Conservation (phyloP, 2,329 filamentous ascomycete species). For the Trichophyton mentagrophytes region DNA sequence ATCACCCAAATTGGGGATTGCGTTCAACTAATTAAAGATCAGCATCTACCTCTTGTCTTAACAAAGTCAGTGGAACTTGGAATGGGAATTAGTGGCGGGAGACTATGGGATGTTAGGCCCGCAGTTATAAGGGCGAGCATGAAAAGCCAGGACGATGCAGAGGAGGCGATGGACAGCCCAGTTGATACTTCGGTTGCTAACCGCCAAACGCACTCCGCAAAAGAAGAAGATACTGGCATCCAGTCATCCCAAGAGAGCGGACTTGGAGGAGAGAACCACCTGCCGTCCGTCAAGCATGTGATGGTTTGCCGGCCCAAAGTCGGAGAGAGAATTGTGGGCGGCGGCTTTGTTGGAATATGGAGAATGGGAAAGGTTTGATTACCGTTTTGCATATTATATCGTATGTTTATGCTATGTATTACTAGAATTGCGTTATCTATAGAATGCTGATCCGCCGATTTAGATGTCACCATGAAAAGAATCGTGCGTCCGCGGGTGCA, state of each 20-base stretch:
- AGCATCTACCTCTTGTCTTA: constrained; percentile 41
- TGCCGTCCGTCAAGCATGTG: constrained; percentile 21
- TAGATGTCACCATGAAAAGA: background rate
- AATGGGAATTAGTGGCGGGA: constrained; percentile 34
- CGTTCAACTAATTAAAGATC: constrained; percentile 41
- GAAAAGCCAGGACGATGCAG: constrained; percentile 12
- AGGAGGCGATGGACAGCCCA: constrained; percentile 10
- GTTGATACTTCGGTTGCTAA: background rate
- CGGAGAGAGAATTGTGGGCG: constrained; percentile 35
- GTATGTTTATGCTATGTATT: background rate
- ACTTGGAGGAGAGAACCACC: constrained; percentile 8
- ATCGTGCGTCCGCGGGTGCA: background rate
- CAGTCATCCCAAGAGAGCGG: constrained; percentile 5
- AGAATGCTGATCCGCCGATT: background rate
- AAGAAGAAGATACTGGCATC: background rate
- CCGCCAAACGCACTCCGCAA: background rate
- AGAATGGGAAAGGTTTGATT: constrained; percentile 25
- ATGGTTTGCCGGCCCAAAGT: constrained; percentile 43
- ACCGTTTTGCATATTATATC: background rate
- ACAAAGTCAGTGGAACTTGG: constrained; percentile 37
- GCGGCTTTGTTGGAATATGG: constrained; percentile 42
- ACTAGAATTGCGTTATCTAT: background rate
- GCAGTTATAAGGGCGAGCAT: constrained; percentile 22
- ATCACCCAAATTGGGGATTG: constrained; percentile 65
- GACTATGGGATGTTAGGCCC: constrained; percentile 36